Conservation (phyloP, 169 alveolate genomes). For the Babesia divergens region DNA sequence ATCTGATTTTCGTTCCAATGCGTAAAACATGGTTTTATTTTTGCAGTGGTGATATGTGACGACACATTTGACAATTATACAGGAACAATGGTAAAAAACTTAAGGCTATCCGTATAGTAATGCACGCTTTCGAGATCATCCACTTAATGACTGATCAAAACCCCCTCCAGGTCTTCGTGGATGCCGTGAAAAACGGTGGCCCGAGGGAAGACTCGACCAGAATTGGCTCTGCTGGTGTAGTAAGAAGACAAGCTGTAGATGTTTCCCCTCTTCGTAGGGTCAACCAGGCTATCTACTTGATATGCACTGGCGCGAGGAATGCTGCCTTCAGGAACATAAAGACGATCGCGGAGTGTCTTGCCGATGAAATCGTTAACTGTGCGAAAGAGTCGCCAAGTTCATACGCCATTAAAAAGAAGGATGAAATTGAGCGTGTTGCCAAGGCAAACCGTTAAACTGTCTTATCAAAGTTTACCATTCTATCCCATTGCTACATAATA, state of each 20-base stretch:
- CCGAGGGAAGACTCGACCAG: constrained; percentile 99
- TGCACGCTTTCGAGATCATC: constrained; percentile 97
- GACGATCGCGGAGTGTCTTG: constrained; percentile 97
- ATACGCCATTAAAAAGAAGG: constrained; percentile 99
- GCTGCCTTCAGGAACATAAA: constrained; percentile 97
- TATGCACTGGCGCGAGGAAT: constrained; percentile 96
- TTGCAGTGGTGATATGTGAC: constrained; percentile 68
- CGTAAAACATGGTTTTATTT: constrained; percentile 51
- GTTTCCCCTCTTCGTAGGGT: constrained; percentile 99
- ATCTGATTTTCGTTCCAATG: constrained; percentile 50
- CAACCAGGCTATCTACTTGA: constrained; percentile 96
- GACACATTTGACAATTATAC: background rate
- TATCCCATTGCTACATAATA: constrained; percentile 11
- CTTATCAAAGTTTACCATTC: constrained; percentile 14
- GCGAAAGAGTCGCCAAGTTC: constrained; percentile 96
- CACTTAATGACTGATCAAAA: constrained; percentile 94
- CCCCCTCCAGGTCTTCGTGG: constrained; percentile 96
- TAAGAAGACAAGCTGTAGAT: constrained; percentile 98
- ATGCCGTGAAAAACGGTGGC: constrained; percentile 98
- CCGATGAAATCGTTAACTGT: constrained; percentile 98
- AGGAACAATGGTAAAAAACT: constrained; percentile 99
- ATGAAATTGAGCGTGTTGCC: constrained; percentile 99
- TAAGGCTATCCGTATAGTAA: constrained; percentile 96
- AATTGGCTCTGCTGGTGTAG: constrained; percentile 99
- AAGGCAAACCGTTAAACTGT: constrained; percentile 96